These are phyloP conservation scores for Dictyostelium firmibasis DNA, from an alignment of 78 protist genomes.

Conservation along the genomic window DNA sequence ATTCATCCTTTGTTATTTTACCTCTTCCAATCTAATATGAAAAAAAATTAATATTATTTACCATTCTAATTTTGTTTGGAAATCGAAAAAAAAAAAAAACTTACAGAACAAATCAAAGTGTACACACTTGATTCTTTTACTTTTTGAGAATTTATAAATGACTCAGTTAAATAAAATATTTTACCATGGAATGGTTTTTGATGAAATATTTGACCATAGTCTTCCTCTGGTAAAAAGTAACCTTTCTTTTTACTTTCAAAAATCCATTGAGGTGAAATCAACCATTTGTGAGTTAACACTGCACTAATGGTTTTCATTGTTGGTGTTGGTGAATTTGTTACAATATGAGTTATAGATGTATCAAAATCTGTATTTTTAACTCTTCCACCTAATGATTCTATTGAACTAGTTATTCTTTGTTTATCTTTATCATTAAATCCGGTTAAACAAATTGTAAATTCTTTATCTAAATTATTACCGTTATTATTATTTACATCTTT, in stretches of 20 bases:
- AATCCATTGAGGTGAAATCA: conserved; percentile 37
- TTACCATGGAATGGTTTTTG: background rate
- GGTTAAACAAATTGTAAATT: background rate
- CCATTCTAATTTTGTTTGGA: no score
- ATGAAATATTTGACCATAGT: background rate
- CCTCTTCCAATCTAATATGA: conserved; percentile 21
- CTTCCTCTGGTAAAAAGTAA: background rate
- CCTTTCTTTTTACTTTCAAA: background rate
- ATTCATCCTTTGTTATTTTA: background rate
- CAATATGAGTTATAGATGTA: conserved; percentile 40
- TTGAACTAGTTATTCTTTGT: background rate
- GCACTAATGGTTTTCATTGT: conserved; percentile 54
- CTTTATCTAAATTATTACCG: background rate
- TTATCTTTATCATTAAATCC: conserved; percentile 34
- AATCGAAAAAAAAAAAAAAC: background rate
- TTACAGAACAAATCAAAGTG: background rate
- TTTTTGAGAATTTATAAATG: background rate
- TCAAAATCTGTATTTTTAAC: conserved; percentile 22
- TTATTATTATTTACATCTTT: background rate
- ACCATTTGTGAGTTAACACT: conserved; percentile 30
- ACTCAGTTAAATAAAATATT: background rate
- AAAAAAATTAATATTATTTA: no score
- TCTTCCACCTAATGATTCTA: conserved; percentile 3
- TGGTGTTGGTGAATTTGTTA: background rate
- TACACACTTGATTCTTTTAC: background rate